Evolutionary conservation across 108 stramenopile species (phyloP), one percentile per base, ranked within the genome.

Genomic region (Asterionellopsis glacialis): DNA sequence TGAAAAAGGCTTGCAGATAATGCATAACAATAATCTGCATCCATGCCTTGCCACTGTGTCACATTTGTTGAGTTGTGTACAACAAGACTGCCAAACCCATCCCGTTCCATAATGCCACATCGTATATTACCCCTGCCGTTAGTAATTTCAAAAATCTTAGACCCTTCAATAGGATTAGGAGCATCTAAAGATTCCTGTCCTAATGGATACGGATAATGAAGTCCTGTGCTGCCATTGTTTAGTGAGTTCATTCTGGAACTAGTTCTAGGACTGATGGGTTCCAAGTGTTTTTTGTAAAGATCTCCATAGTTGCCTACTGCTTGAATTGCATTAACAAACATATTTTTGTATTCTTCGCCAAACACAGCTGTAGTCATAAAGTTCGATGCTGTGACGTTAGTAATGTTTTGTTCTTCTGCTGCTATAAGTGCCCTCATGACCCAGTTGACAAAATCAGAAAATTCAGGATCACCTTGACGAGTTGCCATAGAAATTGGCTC

Each of bases 261-360:
- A n/a, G n/a, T 9, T 38, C 59, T 18, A 41, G 45, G 15, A 16
- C 16, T 26, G 13, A 45, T 11, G 13, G 9, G 19, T 9, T 41
- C 51, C 27, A 56, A 28, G 42, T 64, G 18, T 45, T 41, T 26
- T 7, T 55, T 14, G 43, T 72, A 68, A 10, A 82, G 0, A 22
- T 77, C 59, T 47, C 48, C 77, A 60, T 80, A 82, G 44, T 75
- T 75, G 0, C 84, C 84, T 12, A 76, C 77, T 23, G 74, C 69
- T 6, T 50, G 55, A 16, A 81, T 54, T 24, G 66, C 72, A 57
- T 76, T 54, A 15, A 62, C 48, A 59, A 65, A 76, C 26, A 57
- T 43, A 40, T 48, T 41, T 19, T 48, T 21, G 21, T 40, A 65
- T 13, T 48, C 21, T 5, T 21, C 18, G 24, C 68, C 74, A 60